Base-by-base conservation (phyloP, 2,329 filamentous ascomycete genomes). In the Hypoxylon sp. region DNA sequence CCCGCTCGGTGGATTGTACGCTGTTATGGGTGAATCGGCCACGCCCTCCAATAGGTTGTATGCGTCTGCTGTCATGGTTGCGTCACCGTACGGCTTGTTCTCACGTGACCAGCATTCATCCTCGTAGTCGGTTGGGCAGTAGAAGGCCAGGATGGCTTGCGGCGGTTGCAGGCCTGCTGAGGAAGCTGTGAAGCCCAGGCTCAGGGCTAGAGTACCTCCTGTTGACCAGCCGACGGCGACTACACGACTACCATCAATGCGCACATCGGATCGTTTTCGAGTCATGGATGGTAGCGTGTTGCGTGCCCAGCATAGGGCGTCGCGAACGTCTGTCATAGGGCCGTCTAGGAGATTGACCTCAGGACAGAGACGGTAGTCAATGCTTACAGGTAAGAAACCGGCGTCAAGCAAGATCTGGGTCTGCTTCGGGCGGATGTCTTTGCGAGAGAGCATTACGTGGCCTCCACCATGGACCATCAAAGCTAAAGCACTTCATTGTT, bases 361-460 rank as follows among this genome's bases (percentile, higher is more conserved):
- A 0, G 85, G 85, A 61, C 84, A 86, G 1, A 87, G 78, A 0
- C 84, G 75, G 65, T 86, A 84, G 69, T 87, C 85, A 0, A 86
- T 57, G 65, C 81, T 84, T 10, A 87, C 73, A 0, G 85, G 83
- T 2, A 86, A 71, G 43, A 86, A 77, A 0, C 82, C 81, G 4
- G 72, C 53, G 0, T 74, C 64, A 0, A 85, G 75, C 0, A 86
- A 76, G 1, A 74, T 63, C 4, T 71, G 55, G 0, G 76, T 80
- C 59, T 86, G 84, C 3, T 63, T 51, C 1, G 77, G 75, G 1
- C 79, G 73, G 4, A 84, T 69, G 5, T 78, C 80, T 45, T 78
- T 78, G 6, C 81, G 75, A 0, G 78, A 79, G 7, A 82, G 74
- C 32, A 79, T 78, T 4, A 83, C 69, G 62, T 83, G 77, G 5